Conservation (phyloP, 2,329 filamentous ascomycete genomes). For the Colletotrichum sp. region DNA sequence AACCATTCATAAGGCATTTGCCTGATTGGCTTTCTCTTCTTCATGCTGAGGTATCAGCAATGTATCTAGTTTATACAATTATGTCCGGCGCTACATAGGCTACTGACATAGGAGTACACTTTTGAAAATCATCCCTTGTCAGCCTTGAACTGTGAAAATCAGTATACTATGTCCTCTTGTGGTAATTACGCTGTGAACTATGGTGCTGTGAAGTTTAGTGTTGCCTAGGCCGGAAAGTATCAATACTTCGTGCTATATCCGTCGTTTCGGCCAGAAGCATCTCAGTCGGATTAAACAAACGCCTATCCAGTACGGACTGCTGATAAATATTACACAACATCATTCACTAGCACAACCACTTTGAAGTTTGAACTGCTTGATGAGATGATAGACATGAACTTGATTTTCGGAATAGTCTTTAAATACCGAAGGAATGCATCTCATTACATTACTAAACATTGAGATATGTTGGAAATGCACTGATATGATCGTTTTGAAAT, state of each 20-base stretch:
- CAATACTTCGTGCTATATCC: not conserved
- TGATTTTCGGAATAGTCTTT: not conserved
- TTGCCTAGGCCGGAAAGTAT: not conserved
- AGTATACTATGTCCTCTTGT: too few species aligned
- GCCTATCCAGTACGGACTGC: not conserved
- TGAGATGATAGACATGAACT: not conserved
- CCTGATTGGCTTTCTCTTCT: not conserved
- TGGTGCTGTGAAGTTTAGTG: not conserved
- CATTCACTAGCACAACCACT: not conserved
- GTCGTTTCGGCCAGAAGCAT: not conserved
- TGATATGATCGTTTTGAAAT: not conserved
- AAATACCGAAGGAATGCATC: not conserved
- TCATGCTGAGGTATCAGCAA: not conserved
- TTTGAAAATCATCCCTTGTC: not conserved
- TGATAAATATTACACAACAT: not conserved
- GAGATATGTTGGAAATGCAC: not conserved
- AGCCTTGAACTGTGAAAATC: not conserved
- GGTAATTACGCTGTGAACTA: too few species aligned
- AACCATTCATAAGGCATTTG: not conserved
- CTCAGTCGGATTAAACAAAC: rapidly evolving
- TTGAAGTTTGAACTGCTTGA: not conserved
- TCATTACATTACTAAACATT: not conserved
- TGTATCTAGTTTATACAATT: not conserved
- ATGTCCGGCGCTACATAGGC: not conserved
- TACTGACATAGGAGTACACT: not conserved